phyloP scores from a whole-genome alignment of 2,329 filamentous ascomycete species.

The Aspergillus chevalieri region DNA sequence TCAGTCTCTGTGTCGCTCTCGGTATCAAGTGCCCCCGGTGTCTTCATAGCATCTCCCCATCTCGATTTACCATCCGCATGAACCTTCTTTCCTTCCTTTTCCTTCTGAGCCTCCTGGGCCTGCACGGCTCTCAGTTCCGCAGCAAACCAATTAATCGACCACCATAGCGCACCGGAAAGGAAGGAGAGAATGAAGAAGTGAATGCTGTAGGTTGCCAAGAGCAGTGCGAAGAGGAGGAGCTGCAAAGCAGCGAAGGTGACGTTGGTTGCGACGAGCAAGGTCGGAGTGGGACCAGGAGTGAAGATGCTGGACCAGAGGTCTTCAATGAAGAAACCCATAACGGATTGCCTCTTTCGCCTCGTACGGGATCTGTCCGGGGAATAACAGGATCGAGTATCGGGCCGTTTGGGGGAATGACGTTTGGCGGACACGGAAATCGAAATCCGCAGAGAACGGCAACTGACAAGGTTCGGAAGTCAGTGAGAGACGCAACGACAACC shows the following conservation, averaged over 20 bases:
- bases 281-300: constrained; percentile 81
- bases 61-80: constrained; percentile 4
- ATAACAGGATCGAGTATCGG: constrained; percentile 3
- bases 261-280: constrained; percentile 85
- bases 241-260: constrained; percentile 81
- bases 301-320: constrained; percentile 91
- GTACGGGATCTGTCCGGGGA: constrained; percentile 1
- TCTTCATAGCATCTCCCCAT: constrained; percentile 21
- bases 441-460: constrained; percentile 11
- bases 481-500: background rate
- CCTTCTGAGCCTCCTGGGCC: constrained; percentile 40
- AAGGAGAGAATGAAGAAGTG: constrained; percentile 80
- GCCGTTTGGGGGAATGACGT: background rate
- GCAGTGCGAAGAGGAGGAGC: constrained; percentile 65
- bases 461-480: background rate
- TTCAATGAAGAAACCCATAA: constrained; percentile 54
- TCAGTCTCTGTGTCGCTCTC: constrained; percentile 44
- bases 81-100: constrained; percentile 22
- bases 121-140: constrained; percentile 53
- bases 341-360: constrained; percentile 3
- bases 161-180: constrained; percentile 80
- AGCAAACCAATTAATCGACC: constrained; percentile 95
- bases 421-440: constrained; percentile 12
- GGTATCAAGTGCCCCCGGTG: constrained; percentile 29
- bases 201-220: constrained; percentile 75